phyloP scores from a whole-genome alignment of 1,284 basidiomycete species.

The Afroboletus lepidellus region DNA sequence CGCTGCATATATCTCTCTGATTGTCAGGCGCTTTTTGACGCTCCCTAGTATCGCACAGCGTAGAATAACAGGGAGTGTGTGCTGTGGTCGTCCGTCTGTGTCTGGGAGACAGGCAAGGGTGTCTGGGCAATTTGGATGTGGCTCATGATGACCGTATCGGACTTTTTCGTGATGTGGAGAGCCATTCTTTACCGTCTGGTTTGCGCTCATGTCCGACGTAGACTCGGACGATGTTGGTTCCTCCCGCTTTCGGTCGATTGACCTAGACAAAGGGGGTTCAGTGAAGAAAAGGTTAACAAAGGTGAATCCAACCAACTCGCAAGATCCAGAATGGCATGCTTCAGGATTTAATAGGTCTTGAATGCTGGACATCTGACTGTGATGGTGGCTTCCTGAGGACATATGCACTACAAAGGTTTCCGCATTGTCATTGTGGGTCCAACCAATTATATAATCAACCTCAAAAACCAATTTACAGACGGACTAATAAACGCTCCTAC shows the following conservation, averaged over 20 bases:
- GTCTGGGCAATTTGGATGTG: slow-evolving; percentile 72
- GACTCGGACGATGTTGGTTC: slow-evolving; percentile 24
- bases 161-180: slow-evolving; percentile 9
- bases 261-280: slow-evolving; percentile 28
- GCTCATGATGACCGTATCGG: slow-evolving; percentile 45
- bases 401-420: slow-evolving; percentile 3
- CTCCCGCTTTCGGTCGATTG: slow-evolving; percentile 16
- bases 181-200: slow-evolving; percentile 8
- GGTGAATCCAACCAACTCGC: slow-evolving; percentile 37
- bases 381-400: slow-evolving; percentile 15
- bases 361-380: slow-evolving; percentile 49
- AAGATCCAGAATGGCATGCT: slow-evolving; percentile 34
- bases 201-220: slow-evolving; percentile 24
- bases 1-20: slow-evolving; percentile 77
- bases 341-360: slow-evolving; percentile 55
- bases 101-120: slow-evolving; percentile 73
- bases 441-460: slow-evolving; percentile 28
- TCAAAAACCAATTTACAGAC: neutral
- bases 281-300: slow-evolving; percentile 8
- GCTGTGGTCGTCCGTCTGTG: slow-evolving; percentile 72
- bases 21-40: slow-evolving; percentile 69
- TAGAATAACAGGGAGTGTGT: slow-evolving; percentile 77
- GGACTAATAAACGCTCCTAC: neutral
- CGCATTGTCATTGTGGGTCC: slow-evolving; percentile 34
- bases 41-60: slow-evolving; percentile 79